Conservation (phyloP, 2,329 filamentous ascomycete species). For the Fusarium sp. region DNA sequence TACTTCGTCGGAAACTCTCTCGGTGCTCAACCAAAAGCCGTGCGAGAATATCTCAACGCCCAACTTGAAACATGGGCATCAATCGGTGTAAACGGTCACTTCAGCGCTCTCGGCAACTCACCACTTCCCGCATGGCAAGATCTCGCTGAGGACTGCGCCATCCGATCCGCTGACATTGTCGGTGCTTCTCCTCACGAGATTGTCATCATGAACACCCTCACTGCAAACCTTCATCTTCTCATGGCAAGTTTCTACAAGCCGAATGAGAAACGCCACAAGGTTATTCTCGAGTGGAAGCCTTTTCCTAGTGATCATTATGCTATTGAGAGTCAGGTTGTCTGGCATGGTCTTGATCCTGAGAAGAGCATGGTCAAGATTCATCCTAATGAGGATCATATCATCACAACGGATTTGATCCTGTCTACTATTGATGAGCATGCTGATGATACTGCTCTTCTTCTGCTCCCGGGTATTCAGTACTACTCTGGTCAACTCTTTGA, state of each 20-base stretch:
- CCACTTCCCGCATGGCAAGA: conserved; percentile 80
- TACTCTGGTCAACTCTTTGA: conserved; percentile 93
- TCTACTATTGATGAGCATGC: conserved; percentile 80
- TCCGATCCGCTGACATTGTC: conserved; percentile 77
- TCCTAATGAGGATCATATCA: conserved; percentile 69
- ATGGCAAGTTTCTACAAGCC: conserved; percentile 88
- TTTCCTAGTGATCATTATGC: conserved; percentile 92
- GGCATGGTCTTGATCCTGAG: conserved; percentile 75
- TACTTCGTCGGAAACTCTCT: conserved; percentile 94
- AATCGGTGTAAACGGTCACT: conserved; percentile 88
- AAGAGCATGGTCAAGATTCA: conserved; percentile 81
- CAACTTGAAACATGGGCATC: conserved; percentile 88
- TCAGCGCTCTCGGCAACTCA: conserved; percentile 75
- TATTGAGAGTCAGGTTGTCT: conserved; percentile 81
- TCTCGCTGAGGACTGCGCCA: conserved; percentile 79
- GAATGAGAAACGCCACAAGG: conserved; percentile 74
- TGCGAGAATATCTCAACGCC: conserved; percentile 73
- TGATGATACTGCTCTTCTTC: conserved; percentile 77
- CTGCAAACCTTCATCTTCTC: conserved; percentile 82
- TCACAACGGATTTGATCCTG: conserved; percentile 79
- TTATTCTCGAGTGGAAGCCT: conserved; percentile 89
- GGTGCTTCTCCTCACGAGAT: conserved; percentile 80
- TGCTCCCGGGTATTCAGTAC: conserved; percentile 91
- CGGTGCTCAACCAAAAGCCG: conserved; percentile 81
- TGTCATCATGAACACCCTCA: conserved; percentile 89